phyloP scores from a whole-genome alignment of 2,329 filamentous ascomycete genomes.

The Aquanectria penicillioides region DNA sequence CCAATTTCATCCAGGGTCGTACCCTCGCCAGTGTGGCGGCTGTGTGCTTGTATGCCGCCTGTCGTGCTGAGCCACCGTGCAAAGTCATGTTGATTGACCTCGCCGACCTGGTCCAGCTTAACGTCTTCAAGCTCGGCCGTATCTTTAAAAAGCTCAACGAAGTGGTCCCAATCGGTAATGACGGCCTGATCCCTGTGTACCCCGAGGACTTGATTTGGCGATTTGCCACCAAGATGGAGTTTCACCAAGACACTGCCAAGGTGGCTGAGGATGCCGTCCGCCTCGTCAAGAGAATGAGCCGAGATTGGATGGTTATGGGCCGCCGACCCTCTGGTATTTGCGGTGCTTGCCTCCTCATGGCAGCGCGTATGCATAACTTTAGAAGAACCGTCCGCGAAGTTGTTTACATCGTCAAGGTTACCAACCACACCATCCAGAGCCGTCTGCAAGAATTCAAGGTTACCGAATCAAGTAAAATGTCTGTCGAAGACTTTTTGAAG shows the following conservation, averaged over 20 bases:
- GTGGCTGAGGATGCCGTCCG: constrained; percentile 90
- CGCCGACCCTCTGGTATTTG: constrained; percentile 93
- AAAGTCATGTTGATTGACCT: constrained; percentile 95
- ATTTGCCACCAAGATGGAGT: constrained; percentile 92
- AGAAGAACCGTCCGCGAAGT: constrained; percentile 91
- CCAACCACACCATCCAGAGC: constrained; percentile 90
- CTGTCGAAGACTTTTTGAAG: constrained; percentile 85
- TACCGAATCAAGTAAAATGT: constrained; percentile 85
- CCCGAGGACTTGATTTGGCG: constrained; percentile 91
- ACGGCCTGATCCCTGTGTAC: constrained; percentile 74
- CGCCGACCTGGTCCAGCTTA: constrained; percentile 82
- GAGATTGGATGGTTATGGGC: constrained; percentile 97
- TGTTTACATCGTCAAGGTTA: constrained; percentile 98
- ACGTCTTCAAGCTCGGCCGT: constrained; percentile 91
- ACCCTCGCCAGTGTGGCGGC: constrained; percentile 86
- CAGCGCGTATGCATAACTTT: constrained; percentile 98
- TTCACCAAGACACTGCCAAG: constrained; percentile 81
- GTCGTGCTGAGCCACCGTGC: constrained; percentile 80
- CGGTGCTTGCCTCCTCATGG: constrained; percentile 92
- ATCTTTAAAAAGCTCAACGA: constrained; percentile 87
- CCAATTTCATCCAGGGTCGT: constrained; percentile 87
- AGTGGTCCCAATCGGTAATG: constrained; percentile 75
- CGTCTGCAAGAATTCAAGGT: constrained; percentile 91
- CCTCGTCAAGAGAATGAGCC: constrained; percentile 90
- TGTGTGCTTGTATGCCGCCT: constrained; percentile 91